Evolutionary conservation across 2,329 filamentous ascomycete species (phyloP).

Genomic region (Shiraia bambusicola): DNA sequence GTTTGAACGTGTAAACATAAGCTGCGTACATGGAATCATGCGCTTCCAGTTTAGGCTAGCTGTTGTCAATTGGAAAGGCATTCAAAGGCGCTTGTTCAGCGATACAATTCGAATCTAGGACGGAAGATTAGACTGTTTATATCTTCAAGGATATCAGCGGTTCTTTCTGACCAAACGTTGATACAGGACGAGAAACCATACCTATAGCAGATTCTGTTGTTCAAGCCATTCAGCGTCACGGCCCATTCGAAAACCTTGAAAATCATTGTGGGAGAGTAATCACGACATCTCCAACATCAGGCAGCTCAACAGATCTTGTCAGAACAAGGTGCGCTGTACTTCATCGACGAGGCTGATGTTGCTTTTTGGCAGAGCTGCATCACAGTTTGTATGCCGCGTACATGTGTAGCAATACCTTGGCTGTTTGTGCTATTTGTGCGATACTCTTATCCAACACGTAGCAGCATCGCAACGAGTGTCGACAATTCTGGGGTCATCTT

Average conservation of each 20-base stretch:
- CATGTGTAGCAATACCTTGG: slow-evolving; percentile 13
- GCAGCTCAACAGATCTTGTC: slow-evolving; percentile 21
- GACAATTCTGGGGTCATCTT: slow-evolving; percentile 10
- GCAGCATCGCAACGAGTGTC: slow-evolving; percentile 19
- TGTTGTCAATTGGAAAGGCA: slow-evolving; percentile 13
- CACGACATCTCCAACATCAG: slow-evolving; percentile 13
- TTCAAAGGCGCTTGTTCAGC: slow-evolving; percentile 1
- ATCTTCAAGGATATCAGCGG: slow-evolving; percentile 10
- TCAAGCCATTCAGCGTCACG: not conserved
- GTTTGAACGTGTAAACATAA: slow-evolving; percentile 19
- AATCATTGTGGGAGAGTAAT: slow-evolving; percentile 13
- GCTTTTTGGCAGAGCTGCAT: slow-evolving; percentile 6
- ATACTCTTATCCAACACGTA: slow-evolving; percentile 23
- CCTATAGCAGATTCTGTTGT: slow-evolving; percentile 2
- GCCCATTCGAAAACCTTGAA: slow-evolving; percentile 3
- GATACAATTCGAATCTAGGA: slow-evolving; percentile 9
- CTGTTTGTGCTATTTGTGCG: slow-evolving; percentile 11
- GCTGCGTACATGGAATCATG: slow-evolving; percentile 16
- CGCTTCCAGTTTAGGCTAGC: slow-evolving; percentile 14
- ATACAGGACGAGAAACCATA: slow-evolving; percentile 8
- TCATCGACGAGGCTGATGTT: slow-evolving; percentile 7
- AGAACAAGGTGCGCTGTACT: slow-evolving; percentile 16
- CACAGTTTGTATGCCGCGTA: slow-evolving; percentile 12
- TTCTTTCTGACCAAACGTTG: slow-evolving; percentile 1
- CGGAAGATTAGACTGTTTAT: slow-evolving; percentile 11